A percentile compares a stretch with the other conserved stretches of the same genome.
Evolutionary conservation across 2,329 filamentous ascomycete species (phyloP).

Genomic region (Microdochium nivale): DNA sequence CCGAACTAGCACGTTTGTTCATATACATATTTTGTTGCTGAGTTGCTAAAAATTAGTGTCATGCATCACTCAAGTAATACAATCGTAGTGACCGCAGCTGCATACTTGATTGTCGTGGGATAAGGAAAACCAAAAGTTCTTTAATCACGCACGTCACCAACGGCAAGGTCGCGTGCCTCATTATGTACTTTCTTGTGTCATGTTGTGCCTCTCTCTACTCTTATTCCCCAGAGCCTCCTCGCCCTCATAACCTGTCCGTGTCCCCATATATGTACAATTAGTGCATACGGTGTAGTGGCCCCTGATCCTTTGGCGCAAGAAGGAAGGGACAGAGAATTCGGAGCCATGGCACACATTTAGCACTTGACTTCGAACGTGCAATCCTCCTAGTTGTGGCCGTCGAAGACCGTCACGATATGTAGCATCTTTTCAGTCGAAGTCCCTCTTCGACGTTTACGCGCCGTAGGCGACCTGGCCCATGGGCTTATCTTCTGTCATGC

Average conservation of each 20-base stretch:
- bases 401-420: neutral
- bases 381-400: neutral
- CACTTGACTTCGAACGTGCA: neutral
- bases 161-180: too few species aligned
- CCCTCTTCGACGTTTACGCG: too few species aligned
- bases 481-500: slow-evolving; percentile 53
- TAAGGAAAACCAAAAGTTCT: too few species aligned
- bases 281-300: neutral
- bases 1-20: too few species aligned
- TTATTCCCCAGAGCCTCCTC: too few species aligned
- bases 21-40: too few species aligned
- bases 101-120: too few species aligned
- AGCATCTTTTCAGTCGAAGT: neutral
- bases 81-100: too few species aligned
- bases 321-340: neutral
- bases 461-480: slow-evolving; percentile 55
- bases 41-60: too few species aligned
- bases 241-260: neutral
- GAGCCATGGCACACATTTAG: neutral
- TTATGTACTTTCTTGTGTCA: too few species aligned
- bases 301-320: neutral
- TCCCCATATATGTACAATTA: neutral
- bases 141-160: too few species aligned
- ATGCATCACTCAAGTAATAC: too few species aligned
- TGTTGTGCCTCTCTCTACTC: neutral